Evolutionary conservation across 345 rosid genomes (phyloP).

Genomic region (Syzygium aromaticum): DNA sequence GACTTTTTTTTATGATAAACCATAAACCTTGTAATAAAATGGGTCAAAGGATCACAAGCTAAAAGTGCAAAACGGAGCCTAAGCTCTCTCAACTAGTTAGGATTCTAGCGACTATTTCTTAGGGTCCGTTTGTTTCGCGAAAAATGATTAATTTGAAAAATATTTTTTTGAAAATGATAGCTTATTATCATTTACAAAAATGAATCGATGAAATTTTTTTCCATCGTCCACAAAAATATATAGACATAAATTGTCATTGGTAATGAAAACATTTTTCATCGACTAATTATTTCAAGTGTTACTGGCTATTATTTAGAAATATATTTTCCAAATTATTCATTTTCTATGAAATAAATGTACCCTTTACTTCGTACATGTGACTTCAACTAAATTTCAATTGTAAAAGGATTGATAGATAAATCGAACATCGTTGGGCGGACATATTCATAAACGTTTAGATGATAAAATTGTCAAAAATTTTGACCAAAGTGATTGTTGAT

Average conservation of each 20-base stretch:
- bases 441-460: neutral
- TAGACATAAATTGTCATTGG: too few relatives aligned
- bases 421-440: neutral
- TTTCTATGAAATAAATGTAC: too few relatives aligned
- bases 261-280: too few relatives aligned
- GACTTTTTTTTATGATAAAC: neutral
- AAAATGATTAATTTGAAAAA: too few relatives aligned
- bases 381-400: neutral
- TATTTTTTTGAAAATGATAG: too few relatives aligned
- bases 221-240: too few relatives aligned
- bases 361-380: neutral
- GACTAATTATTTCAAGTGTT: too few relatives aligned
- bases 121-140: too few relatives aligned
- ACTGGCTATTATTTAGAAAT: too few relatives aligned
- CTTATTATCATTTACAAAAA: too few relatives aligned
- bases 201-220: too few relatives aligned
- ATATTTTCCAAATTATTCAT: too few relatives aligned
- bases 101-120: fast-evolving
- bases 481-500: neutral
- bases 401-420: neutral
- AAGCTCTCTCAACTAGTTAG: neutral
- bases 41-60: neutral
- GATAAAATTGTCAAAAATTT: neutral
- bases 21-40: neutral
- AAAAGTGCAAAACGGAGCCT: fast-evolving